These are phyloP conservation scores for Verticillium zaregamsianum DNA, from an alignment of 2,329 filamentous ascomycete genomes.

Conservation along the genomic window DNA sequence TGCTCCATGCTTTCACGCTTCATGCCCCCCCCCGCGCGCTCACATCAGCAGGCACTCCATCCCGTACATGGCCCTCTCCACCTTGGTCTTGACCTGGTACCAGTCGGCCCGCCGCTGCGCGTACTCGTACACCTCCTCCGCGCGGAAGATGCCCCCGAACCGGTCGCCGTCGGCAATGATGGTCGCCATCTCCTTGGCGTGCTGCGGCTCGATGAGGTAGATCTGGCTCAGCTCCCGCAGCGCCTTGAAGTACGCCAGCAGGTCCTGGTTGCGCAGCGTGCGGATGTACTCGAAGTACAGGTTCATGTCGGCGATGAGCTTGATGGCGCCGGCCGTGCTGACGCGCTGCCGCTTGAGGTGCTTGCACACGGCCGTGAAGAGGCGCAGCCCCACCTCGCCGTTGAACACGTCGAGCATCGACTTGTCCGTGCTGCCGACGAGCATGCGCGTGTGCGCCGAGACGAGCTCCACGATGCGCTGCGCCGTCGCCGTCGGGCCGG, in stretches of 20 bases:
- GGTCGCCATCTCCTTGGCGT: constrained; percentile 91
- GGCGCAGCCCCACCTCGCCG: constrained; percentile 87
- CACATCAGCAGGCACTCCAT: constrained; percentile 85
- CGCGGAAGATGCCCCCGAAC: constrained; percentile 87
- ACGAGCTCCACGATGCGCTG: constrained; percentile 79
- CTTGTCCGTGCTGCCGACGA: constrained; percentile 93
- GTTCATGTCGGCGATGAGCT: constrained; percentile 94
- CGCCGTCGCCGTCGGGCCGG: constrained; percentile 76
- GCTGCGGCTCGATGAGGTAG: constrained; percentile 80
- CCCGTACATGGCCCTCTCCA: constrained; percentile 97
- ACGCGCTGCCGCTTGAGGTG: constrained; percentile 95
- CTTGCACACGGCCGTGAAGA: constrained; percentile 92
- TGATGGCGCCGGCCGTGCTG: constrained; percentile 83
- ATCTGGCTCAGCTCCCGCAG: constrained; percentile 92
- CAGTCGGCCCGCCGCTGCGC: constrained; percentile 91
- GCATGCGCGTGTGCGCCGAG: constrained; percentile 84
- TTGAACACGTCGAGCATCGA: constrained; percentile 98
- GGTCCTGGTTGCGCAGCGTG: constrained; percentile 74
- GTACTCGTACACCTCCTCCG: constrained; percentile 97
- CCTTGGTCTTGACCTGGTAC: constrained; percentile 82
- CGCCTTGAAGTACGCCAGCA: constrained; percentile 87
- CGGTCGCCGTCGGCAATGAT: constrained; percentile 90
- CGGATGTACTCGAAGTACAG: constrained; percentile 84
- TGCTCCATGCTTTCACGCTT: background rate
- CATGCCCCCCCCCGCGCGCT: background rate